Percentiles rank a stretch among this genome's conserved stretches.
Evolutionary conservation across 2,329 filamentous ascomycete genomes (phyloP).

Genomic region (Scedosporium apiospermum): DNA sequence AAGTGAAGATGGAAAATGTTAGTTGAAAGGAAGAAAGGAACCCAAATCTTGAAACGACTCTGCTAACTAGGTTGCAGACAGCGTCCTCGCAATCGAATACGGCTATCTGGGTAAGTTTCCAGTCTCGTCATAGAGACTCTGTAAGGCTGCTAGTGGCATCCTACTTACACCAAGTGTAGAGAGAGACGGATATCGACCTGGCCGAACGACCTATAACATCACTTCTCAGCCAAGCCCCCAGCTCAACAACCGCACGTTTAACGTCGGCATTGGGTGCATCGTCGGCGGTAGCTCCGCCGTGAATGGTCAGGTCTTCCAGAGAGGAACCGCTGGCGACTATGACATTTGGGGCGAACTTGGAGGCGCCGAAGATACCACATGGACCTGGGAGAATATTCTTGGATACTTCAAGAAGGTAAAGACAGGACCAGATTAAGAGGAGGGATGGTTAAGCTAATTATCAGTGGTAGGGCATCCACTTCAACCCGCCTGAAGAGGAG

Average conservation of each 20-base stretch:
- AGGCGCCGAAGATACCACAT: slow-evolving; percentile 24
- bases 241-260: slow-evolving; percentile 14
- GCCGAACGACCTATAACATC: slow-evolving; percentile 12
- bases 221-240: slow-evolving; percentile 10
- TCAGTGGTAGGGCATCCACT: not conserved
- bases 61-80: slow-evolving; percentile 1
- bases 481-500: slow-evolving; percentile 10
- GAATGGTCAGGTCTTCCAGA: slow-evolving; percentile 27
- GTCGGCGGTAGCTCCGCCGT: slow-evolving; percentile 29
- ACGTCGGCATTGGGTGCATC: slow-evolving; percentile 20
- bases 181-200: slow-evolving; percentile 9
- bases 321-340: slow-evolving; percentile 26
- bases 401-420: slow-evolving; percentile 36
- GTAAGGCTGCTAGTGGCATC: slow-evolving; percentile 5
- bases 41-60: not conserved
- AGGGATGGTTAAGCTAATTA: not conserved
- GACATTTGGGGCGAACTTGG: slow-evolving; percentile 34
- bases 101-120: slow-evolving; percentile 12
- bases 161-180: slow-evolving; percentile 13
- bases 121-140: slow-evolving; percentile 13
- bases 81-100: slow-evolving; percentile 13
- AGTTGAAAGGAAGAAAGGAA: not conserved
- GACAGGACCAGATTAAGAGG: too few relatives aligned
- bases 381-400: slow-evolving; percentile 25
- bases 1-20: slow-evolving; percentile 24